phyloP scores from a whole-genome alignment of 2,329 filamentous ascomycete species.

The Alternaria tenuissima region DNA sequence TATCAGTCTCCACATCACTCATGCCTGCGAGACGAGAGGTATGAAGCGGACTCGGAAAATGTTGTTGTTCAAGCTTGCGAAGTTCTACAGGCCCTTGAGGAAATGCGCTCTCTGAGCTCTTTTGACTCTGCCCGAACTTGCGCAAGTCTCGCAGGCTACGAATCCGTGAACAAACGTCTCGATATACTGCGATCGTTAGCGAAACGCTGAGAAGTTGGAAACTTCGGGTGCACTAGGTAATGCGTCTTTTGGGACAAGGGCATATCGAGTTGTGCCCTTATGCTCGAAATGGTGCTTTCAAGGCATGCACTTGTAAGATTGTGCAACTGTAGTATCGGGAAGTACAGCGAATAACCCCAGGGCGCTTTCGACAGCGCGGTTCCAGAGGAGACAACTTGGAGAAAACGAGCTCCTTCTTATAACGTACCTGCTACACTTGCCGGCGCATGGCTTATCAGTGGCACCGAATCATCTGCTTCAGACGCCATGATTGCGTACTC shows the following conservation, averaged over 20 bases:
- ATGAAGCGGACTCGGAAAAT: not conserved
- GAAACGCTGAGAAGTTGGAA: not conserved
- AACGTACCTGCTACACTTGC: conserved; percentile 11
- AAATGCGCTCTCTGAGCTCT: not conserved
- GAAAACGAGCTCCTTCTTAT: not conserved
- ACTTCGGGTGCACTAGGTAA: not conserved
- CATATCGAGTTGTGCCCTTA: not conserved
- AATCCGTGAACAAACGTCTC: conserved; percentile 5
- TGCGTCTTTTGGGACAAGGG: not conserved
- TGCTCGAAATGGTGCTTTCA: not conserved
- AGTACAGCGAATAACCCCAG: not conserved
- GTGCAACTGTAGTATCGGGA: not conserved
- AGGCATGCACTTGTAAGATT: not conserved
- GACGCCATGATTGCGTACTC: conserved; percentile 4
- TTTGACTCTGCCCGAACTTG: conserved; percentile 5
- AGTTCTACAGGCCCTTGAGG: not conserved
- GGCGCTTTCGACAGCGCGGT: not conserved
- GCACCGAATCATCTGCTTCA: not conserved
- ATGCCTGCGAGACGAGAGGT: not conserved
- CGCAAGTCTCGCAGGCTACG: conserved; percentile 9
- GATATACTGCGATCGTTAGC: conserved; percentile 10
- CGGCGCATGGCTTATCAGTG: not conserved
- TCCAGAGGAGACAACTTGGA: not conserved
- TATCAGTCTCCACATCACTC: conserved; percentile 5
- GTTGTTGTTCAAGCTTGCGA: conserved; percentile 7